Percentiles rank a stretch among this genome's conserved stretches.
Conservation (phyloP, 169 alveolate species). For the Hepatocystis sp. region DNA sequence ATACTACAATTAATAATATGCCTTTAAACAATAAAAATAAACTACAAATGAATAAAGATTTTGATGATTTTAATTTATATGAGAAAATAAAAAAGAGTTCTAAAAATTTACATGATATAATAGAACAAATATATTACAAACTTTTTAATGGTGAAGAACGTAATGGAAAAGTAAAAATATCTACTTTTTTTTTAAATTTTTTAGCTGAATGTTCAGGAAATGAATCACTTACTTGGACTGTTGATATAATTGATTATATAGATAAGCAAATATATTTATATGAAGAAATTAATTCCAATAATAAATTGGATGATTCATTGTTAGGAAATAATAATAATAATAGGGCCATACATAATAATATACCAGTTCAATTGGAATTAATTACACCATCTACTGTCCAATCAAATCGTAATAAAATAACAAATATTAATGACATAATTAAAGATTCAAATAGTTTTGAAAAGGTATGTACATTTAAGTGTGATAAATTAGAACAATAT, state of each 20-base stretch:
- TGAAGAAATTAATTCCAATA: conserved; percentile 25
- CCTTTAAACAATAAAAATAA: no score
- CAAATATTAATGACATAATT: conserved; percentile 62
- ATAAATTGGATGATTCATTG: neutral
- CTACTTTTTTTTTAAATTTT: conserved; percentile 65
- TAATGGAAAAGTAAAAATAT: conserved; percentile 61
- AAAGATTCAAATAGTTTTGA: conserved; percentile 68
- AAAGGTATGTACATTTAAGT: conserved; percentile 62
- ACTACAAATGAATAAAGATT: no score
- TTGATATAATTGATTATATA: conserved; percentile 73
- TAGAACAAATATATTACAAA: conserved; percentile 65
- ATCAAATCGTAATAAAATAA: conserved; percentile 41
- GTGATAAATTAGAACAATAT: conserved; percentile 76
- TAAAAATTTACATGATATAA: conserved; percentile 54
- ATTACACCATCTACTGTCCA: conserved; percentile 59
- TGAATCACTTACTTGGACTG: conserved; percentile 65
- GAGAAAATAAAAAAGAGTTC: conserved; percentile 72
- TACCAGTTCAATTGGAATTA: conserved; percentile 11
- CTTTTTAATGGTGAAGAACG: conserved; percentile 48
- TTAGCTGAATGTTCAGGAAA: conserved; percentile 77
- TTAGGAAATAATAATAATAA: neutral
- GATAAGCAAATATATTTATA: conserved; percentile 63
- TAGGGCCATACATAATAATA: neutral
- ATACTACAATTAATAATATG: neutral
- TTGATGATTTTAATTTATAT: conserved; percentile 72